Evolutionary conservation across 768 basidiomycete genomes (phyloP).

Genomic region (Suillus hirtellus): DNA sequence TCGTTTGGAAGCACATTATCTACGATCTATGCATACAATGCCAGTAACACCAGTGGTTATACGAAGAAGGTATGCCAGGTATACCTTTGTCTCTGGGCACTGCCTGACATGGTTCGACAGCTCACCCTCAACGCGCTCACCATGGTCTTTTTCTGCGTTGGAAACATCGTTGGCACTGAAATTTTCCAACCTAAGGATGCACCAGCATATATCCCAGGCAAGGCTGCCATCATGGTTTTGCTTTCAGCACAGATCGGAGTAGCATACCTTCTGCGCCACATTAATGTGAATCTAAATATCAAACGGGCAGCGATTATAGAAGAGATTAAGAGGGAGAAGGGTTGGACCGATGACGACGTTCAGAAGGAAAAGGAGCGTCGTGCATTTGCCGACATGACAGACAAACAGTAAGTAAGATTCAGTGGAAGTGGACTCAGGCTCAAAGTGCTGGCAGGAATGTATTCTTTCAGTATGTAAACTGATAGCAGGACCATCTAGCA

Average conservation of each 20-base stretch:
- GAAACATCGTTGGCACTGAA: constrained; percentile 27
- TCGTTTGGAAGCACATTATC: constrained; percentile 28
- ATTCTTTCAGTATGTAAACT: constrained; percentile 32
- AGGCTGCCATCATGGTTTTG: constrained; percentile 34
- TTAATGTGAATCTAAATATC: constrained; percentile 26
- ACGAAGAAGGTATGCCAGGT: constrained; percentile 28
- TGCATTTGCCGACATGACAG: constrained; percentile 32
- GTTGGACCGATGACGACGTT: constrained; percentile 27
- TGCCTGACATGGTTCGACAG: constrained; percentile 7
- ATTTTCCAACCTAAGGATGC: constrained; percentile 29
- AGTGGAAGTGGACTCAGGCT: not conserved
- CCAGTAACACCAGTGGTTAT: constrained; percentile 26
- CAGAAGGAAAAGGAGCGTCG: constrained; percentile 24
- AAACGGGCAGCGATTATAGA: constrained; percentile 19
- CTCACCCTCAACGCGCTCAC: constrained; percentile 24
- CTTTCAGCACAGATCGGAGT: constrained; percentile 25
- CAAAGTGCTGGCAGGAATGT: constrained; percentile 26
- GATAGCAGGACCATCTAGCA: constrained; percentile 16
- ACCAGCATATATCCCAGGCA: constrained; percentile 34
- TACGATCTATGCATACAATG: constrained; percentile 28
- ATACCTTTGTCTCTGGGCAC: not conserved
- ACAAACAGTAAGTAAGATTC: constrained; percentile 22
- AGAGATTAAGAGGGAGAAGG: constrained; percentile 18
- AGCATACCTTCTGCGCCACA: constrained; percentile 20
- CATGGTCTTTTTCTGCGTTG: constrained; percentile 19